These are phyloP conservation scores for Coleophoma crateriformis DNA, from an alignment of 2,329 filamentous ascomycete species.

Conservation along the genomic window DNA sequence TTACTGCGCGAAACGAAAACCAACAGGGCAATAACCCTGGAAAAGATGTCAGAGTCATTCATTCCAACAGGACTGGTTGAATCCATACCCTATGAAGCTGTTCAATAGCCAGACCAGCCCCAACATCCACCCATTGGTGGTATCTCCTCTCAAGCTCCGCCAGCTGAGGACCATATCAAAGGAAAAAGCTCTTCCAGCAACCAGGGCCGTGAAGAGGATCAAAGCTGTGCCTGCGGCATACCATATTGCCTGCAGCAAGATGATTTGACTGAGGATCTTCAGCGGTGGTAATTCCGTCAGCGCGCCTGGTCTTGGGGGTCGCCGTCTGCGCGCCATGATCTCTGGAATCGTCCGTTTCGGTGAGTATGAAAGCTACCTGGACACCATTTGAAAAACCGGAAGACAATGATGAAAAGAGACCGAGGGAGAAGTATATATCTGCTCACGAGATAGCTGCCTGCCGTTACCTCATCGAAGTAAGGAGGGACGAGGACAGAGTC, in stretches of 20 bases:
- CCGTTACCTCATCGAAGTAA: background rate
- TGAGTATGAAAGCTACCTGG: conserved; percentile 1
- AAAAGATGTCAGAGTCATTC: conserved; percentile 1
- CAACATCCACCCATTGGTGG: conserved; percentile 64
- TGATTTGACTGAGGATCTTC: conserved; percentile 62
- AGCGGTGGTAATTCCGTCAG: conserved; percentile 61
- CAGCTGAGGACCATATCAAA: conserved; percentile 57
- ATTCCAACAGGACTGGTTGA: conserved; percentile 3
- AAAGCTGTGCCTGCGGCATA: conserved; percentile 56
- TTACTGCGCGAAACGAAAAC: conserved; percentile 83
- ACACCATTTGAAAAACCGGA: conserved; percentile 2
- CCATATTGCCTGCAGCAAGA: conserved; percentile 58
- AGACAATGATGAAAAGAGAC: too few relatives aligned
- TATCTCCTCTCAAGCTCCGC: conserved; percentile 59
- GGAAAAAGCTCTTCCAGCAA: conserved; percentile 55
- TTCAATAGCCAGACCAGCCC: conserved; percentile 64
- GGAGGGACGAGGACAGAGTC: background rate
- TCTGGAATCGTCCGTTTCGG: too few relatives aligned
- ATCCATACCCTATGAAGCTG: conserved; percentile 54
- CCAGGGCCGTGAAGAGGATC: conserved; percentile 62
- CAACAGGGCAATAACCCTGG: conserved; percentile 76
- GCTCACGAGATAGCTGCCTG: too few relatives aligned
- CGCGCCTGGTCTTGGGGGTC: conserved; percentile 59
- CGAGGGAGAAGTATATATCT: too few relatives aligned
- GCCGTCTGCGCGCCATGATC: conserved; percentile 40